Evolutionary conservation across 2,329 filamentous ascomycete genomes (phyloP), one percentile per base, ranked within the genome.

Genomic region (Arthrobotrys conoides): DNA sequence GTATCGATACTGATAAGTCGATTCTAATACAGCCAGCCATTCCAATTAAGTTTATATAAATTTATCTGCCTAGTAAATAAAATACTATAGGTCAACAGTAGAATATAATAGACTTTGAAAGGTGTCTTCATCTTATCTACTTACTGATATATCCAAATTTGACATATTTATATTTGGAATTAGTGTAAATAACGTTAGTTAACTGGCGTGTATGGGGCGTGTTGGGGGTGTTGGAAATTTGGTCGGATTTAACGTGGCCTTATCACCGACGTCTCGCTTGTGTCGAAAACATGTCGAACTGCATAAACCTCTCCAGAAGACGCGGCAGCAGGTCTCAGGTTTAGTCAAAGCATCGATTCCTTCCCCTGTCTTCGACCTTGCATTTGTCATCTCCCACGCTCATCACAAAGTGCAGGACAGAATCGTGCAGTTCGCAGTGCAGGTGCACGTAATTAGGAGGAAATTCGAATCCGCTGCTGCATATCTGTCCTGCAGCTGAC

Each of bases 351-450:
- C 51, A 48, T 48, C 66, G 36, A 57, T 22, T 20, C 38, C 51
- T 71, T 71, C 67, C 71, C 27, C 49, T 22, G 16, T 30, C 14
- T 67, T 68, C 72, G n/a, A 63, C 59, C 51, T 22, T 6, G 30
- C 67, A 71, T 77, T 77, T 78, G 75, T 77, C 66, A 71, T 77
- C 59, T 51, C 61, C 41, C 48, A 36, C 44, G 27, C 27, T 53
- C 44, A 20, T 49, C 59, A n/a, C 59, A 18, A 55, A 4, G 38
- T 44, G n/a, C 70, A 36, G 33, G 5, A 12, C 33, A 36, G 33
- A 2, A 12, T 12, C n/a, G n/a, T n/a, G n/a, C n/a, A n/a, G n/a
- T n/a, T n/a, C n/a, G n/a, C n/a, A 36, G 33, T 36, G 33, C 33
- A 36, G 33, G 33, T 36, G 8, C 9, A 48, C 14, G 49, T 36